Base-by-base conservation (phyloP, 2,329 filamentous ascomycete genomes). In the Cercospora sp. region DNA sequence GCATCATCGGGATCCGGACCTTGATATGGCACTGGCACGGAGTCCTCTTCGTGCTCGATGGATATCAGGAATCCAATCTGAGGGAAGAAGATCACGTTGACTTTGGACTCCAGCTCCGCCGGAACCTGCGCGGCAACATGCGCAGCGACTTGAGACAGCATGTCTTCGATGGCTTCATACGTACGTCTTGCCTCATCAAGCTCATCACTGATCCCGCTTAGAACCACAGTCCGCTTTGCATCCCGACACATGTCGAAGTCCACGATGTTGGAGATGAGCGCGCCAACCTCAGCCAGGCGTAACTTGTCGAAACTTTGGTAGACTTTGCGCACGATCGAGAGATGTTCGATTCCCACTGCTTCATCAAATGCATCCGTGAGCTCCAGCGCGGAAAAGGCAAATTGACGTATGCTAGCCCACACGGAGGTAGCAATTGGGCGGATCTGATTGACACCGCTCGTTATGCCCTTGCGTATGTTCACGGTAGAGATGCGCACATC, bases 61-160 rank as follows among this genome's bases (percentile, higher is more conserved):
- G 90, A 89, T 2, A 93, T 91, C 43, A 97, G 86, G 76, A 97
- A 99, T 0, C 95, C 95, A 43, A 97, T 87, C 75, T 97, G 93
- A 0, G 94, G 94, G 70, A 97, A 91, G 77, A 95, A 97, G 18
- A 95, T 90, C 70, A 96, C 96, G 65, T 94, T 94, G 37, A 90
- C 78, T 12, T 84, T 81, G 2, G 79, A 75, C 24, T 84, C 80
- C 1, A 86, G 79, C 18, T 85, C 83, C 68, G 86, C 83, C 0
- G 93, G 90, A 21, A 95, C 82, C 1, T 85, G 83, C 13, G 80
- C 78, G 0, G 86, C 86, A 66, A 97, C 82, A n/a, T 87, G 85
- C 18, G 84, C 82, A 5, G 89, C 89, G 1, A 93, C 87, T 63
- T 88, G 80, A 2, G 87, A 89, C 13, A 99, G 84, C 12, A 97